phyloP scores from a whole-genome alignment of 2,329 filamentous ascomycete species.

The Cladosporium cucumerinum region DNA sequence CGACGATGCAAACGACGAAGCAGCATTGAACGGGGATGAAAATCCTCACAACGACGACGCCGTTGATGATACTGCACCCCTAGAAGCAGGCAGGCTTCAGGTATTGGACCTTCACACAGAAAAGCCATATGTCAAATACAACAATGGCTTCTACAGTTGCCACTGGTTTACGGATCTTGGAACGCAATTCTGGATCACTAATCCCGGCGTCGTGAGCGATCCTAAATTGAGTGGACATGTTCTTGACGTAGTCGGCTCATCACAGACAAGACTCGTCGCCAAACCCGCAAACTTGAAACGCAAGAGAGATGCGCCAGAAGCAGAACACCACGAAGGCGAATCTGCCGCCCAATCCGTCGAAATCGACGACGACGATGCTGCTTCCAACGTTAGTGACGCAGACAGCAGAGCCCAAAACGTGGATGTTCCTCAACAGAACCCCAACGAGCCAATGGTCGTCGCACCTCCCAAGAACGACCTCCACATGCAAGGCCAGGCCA shows the following conservation, averaged over 20 bases:
- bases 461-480: conserved; percentile 21
- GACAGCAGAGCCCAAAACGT: background rate
- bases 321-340: conserved; percentile 17
- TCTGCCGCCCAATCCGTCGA: background rate
- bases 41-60: background rate
- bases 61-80: conserved; percentile 15
- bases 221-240: conserved; percentile 53
- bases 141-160: conserved; percentile 73
- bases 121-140: conserved; percentile 76
- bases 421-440: background rate
- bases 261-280: conserved; percentile 66
- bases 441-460: conserved; percentile 23
- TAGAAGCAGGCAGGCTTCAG: conserved; percentile 55
- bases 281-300: conserved; percentile 51
- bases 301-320: conserved; percentile 26
- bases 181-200: conserved; percentile 64
- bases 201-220: conserved; percentile 38
- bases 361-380: conserved; percentile 16
- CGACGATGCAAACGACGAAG: background rate
- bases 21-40: background rate
- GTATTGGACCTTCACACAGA: conserved; percentile 76
- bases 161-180: conserved; percentile 80
- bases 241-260: conserved; percentile 70
- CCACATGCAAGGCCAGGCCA: conserved; percentile 28
- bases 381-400: conserved; percentile 11